A percentile compares a stretch with the other conserved stretches of the same genome.
These are phyloP conservation scores for Naganishia liquefaciens DNA, from an alignment of 1,284 basidiomycete genomes.

Conservation along the genomic window DNA sequence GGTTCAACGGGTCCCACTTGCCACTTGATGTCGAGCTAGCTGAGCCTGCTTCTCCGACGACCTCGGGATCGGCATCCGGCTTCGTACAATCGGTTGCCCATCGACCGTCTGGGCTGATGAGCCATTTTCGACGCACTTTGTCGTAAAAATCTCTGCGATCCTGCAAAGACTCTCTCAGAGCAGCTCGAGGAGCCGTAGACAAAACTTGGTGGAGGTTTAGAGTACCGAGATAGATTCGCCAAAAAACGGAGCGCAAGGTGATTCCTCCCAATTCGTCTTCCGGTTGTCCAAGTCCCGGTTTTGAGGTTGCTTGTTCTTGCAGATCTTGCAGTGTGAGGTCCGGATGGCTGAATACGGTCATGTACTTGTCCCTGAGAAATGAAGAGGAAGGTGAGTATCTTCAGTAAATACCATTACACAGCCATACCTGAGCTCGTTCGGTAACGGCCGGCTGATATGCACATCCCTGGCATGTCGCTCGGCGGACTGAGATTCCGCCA, in stretches of 20 bases:
- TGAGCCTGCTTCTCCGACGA: not conserved
- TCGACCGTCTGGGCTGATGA: slow-evolving; percentile 56
- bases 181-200: slow-evolving; percentile 9
- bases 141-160: slow-evolving; percentile 40
- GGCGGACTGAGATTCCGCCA: not conserved
- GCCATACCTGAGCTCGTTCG: slow-evolving; percentile 25
- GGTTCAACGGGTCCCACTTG: slow-evolving; percentile 77
- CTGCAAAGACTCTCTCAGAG: not conserved
- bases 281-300: slow-evolving; percentile 19
- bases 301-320: slow-evolving; percentile 22
- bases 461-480: slow-evolving; percentile 5
- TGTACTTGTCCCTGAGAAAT: slow-evolving; percentile 25
- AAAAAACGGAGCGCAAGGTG: slow-evolving; percentile 28
- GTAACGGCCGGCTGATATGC: slow-evolving; percentile 14
- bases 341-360: slow-evolving; percentile 31
- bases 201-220: slow-evolving; percentile 16
- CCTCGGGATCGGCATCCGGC: slow-evolving; percentile 35
- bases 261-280: slow-evolving; percentile 30
- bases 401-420: no score
- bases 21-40: not conserved
- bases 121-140: slow-evolving; percentile 49
- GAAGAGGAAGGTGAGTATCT: not conserved
- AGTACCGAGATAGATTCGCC: slow-evolving; percentile 29
- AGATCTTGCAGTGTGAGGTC: slow-evolving; percentile 29
- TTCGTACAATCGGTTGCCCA: slow-evolving; percentile 55